A percentile compares a stretch with the other conserved stretches of the same genome.
Evolutionary conservation across 1,284 basidiomycete genomes (phyloP).

Genomic region (Fomitopsis palustris): DNA sequence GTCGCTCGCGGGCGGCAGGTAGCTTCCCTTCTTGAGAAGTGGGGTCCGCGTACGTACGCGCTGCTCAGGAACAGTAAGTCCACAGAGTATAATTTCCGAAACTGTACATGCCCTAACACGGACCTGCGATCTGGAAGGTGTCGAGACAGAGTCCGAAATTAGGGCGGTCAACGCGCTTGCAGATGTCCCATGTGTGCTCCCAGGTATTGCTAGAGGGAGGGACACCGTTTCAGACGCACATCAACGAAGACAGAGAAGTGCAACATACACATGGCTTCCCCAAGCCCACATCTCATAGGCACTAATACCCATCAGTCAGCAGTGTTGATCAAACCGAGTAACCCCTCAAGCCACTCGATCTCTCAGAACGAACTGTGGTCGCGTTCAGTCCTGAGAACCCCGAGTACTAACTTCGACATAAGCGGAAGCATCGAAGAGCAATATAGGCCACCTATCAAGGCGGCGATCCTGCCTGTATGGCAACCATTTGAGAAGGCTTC

Average conservation of each 20-base stretch:
- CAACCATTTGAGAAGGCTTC: no score
- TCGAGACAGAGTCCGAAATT: slow-evolving; percentile 33
- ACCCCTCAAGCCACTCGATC: no score
- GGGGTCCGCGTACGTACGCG: slow-evolving; percentile 22
- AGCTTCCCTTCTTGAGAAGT: slow-evolving; percentile 14
- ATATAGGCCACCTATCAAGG: no score
- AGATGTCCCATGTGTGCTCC: slow-evolving; percentile 31
- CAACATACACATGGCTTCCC: slow-evolving; percentile 28
- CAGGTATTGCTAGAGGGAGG: slow-evolving; percentile 23
- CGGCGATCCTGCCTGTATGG: no score
- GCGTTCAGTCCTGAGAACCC: no score
- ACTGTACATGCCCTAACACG: background rate
- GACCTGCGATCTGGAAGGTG: slow-evolving; percentile 30
- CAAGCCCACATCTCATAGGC: slow-evolving; percentile 34
- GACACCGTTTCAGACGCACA: background rate
- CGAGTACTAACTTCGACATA: background rate
- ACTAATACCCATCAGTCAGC: slow-evolving; percentile 9
- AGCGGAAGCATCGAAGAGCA: no score
- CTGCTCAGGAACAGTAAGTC: slow-evolving; percentile 3
- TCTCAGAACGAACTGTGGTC: no score
- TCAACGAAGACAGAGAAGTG: background rate
- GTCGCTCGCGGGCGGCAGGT: slow-evolving; percentile 9
- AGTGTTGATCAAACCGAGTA: background rate
- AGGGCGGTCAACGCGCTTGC: slow-evolving; percentile 27
- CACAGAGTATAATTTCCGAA: background rate